Percentiles rank a stretch among this genome's conserved stretches.
Evolutionary conservation across 495 filamentous ascomycete genomes (phyloP).

Genomic region (Podospora pseudoanserina): DNA sequence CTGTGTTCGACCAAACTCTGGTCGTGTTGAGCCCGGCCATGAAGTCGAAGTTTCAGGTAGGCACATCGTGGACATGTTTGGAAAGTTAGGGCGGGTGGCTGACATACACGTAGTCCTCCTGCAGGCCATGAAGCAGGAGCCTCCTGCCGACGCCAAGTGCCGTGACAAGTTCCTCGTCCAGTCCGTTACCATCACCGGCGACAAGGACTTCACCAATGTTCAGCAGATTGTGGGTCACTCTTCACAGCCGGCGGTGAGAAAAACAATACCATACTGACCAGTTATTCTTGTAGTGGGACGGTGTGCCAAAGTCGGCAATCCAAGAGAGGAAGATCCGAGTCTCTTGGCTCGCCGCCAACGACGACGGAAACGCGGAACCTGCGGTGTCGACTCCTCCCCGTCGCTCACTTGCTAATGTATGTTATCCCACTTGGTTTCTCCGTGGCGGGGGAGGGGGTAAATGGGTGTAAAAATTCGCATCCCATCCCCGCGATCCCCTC

Average conservation of each 20-base stretch:
- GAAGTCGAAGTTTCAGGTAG: slow-evolving; percentile 88
- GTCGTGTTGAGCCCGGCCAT: slow-evolving; percentile 82
- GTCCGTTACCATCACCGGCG: slow-evolving; percentile 77
- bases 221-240: slow-evolving; percentile 64
- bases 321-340: slow-evolving; percentile 98
- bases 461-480: background rate
- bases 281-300: slow-evolving; percentile 58
- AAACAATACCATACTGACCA: slow-evolving; percentile 26
- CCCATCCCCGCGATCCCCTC: background rate
- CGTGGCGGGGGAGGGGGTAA: background rate
- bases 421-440: slow-evolving; percentile 17
- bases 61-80: background rate
- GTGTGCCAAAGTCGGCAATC: slow-evolving; percentile 69
- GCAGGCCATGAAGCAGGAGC: slow-evolving; percentile 96
- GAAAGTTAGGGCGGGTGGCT: background rate
- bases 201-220: slow-evolving; percentile 79
- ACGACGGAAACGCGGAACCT: slow-evolving; percentile 18
- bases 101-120: slow-evolving; percentile 64
- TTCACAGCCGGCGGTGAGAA: background rate
- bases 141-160: slow-evolving; percentile 78
- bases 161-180: slow-evolving; percentile 98
- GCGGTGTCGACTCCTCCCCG: slow-evolving; percentile 28
- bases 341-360: slow-evolving; percentile 57
- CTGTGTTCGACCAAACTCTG: slow-evolving; percentile 95
- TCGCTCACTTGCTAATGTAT: slow-evolving; percentile 28